phyloP scores from a whole-genome alignment of 805 yeast species.

The Pichia nakasei region DNA sequence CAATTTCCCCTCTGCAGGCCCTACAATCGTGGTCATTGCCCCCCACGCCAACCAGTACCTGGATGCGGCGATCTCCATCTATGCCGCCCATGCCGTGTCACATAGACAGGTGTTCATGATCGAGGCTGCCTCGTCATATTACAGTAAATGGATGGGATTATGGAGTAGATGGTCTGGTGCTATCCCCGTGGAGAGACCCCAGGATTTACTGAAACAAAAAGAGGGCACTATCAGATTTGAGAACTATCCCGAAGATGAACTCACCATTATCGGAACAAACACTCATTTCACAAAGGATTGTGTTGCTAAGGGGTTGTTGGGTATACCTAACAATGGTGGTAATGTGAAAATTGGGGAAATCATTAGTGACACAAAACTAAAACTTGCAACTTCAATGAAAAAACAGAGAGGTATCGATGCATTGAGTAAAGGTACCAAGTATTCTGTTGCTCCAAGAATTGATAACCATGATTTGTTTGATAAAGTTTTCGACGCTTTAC shows the following conservation, averaged over 20 bases:
- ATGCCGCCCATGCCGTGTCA: conserved; percentile 57
- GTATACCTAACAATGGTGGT: conserved; percentile 71
- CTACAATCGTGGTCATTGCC: conserved; percentile 89
- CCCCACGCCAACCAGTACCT: conserved; percentile 95
- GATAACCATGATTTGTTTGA: conserved; percentile 77
- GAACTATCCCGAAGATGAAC: conserved; percentile 38
- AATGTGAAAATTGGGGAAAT: conserved; percentile 63
- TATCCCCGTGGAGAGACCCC: conserved; percentile 89
- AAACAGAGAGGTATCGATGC: conserved; percentile 37
- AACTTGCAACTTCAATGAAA: conserved; percentile 61
- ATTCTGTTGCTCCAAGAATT: conserved; percentile 67
- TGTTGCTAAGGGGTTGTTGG: conserved; percentile 57
- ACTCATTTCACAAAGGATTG: conserved; percentile 63
- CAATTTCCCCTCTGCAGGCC: conserved; percentile 58
- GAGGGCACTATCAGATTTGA: conserved; percentile 50
- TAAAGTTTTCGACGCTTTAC: conserved; percentile 68
- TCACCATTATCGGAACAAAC: conserved; percentile 53
- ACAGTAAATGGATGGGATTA: conserved; percentile 59
- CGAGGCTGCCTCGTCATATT: conserved; percentile 75
- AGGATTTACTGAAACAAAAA: conserved; percentile 62
- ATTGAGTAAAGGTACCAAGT: conserved; percentile 45
- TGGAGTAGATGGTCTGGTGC: conserved; percentile 68
- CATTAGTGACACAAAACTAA: conserved; percentile 59
- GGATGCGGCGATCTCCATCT: conserved; percentile 59
- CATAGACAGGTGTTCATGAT: conserved; percentile 68